Base-by-base conservation (phyloP, 352 stramenopile genomes). In the Globisporangium okanoganense region DNA sequence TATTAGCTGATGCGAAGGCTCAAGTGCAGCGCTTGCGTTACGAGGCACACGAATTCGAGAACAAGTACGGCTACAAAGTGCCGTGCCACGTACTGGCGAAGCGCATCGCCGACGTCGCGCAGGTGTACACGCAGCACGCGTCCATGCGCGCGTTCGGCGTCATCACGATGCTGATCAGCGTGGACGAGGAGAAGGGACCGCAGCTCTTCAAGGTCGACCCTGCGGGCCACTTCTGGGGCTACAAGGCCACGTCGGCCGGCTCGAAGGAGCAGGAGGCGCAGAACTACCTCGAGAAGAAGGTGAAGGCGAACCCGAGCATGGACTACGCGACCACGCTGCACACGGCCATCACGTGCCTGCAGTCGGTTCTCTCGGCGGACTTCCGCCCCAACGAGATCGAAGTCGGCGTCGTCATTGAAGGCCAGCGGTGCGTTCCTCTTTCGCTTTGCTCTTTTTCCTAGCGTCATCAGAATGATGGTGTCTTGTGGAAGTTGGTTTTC, bases 271-370 rank as follows among this genome's bases (percentile, higher is more conserved):
- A 99, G 79, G 97, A 99, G 78, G 97, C 97, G 31, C 97, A 98
- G 65, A 99, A 99, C 75, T 98, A 98, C 82, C 85, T 99, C 47
- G 97, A 99, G 79, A 99, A 99, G 78, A 97, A 98, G 78, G 88
- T 98, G 27, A 95, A 96, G 77, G 80, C 83, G 54, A 94, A 96
- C 69, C 60, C 78, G n/a, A 63, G 60, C 35, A 98, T 98, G 83
- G 85, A 97, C 70, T 75, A 88, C n/a, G 88, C 98, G 69, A 82
- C 92, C 50, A 98, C 96, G 50, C 86, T 99, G 66, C 79, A 98
- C 71, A 98, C 91, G 35, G 96, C 96, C 51, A 99, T 99, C 72
- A 97, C 95, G 65, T 98, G 95, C 69, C 88, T 99, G 70, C 97
- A 99, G 73, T 96, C 92, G 71, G 89, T 99, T 5, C 79, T 99